Base-by-base conservation (phyloP, 805 yeast species). In the Barnettozyma botsteinii region DNA sequence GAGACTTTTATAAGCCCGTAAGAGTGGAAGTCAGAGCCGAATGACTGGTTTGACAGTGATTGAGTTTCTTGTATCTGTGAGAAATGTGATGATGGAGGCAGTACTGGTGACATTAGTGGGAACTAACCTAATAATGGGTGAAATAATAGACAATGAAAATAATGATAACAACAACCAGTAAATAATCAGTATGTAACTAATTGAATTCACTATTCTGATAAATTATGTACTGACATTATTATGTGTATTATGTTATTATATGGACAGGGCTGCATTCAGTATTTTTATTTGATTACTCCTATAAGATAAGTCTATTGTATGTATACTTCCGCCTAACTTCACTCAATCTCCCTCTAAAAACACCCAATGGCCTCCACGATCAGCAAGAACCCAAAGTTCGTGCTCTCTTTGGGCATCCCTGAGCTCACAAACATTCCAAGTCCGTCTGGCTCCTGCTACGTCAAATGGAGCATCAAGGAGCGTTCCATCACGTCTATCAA, bases 381-480 rank as follows among this genome's bases (percentile, higher is more conserved):
- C 17, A n/a, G 59, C 43, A 67, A 59, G 43, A 67, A 72, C 43
- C 84, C 86, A 7, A 77, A 77, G 60, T 89, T 85, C 59, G 64
- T 74, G 36, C 67, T 86, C 30, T 59, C 67, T 17, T 61, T 86
- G 22, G 60, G 70, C 14, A 70, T 88, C 35, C 72, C 75, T 40
- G 94, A 85, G 47, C 65, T 91, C 34, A 72, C 81, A n/a, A 89
- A 89, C 53, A 74, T 91, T 22, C 98, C 98, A 2, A 88, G 85
- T 49, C 69, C 81, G 1, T 66, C 78, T 3, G 95, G 95, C 0
- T 56, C 66, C 27, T 78, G 91, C 50, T 78, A 60, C 47, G 74
- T 87, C 15, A 77, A 79, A 42, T 73, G 89, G 73, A 67, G 66
- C 32, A 64, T 85, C 9, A 67, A 70, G 40, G 87, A 82, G 4